Evolutionary conservation across 805 yeast species (phyloP).

Genomic region (Schwanniomyces vanrijiae): DNA sequence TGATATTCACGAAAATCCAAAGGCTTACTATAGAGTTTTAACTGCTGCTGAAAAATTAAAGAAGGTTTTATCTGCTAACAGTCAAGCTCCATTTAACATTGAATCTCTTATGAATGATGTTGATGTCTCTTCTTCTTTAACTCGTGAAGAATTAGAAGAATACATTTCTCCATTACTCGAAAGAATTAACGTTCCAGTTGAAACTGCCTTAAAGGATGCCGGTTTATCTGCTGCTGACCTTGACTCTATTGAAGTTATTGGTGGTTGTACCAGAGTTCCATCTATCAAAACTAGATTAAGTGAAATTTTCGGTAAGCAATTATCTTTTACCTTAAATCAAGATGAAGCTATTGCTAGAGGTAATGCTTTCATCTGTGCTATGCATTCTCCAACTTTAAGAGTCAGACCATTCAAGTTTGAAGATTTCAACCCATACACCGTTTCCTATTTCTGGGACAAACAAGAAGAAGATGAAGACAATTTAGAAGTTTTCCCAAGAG

Average conservation of each 20-base stretch:
- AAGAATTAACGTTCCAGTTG: constrained; percentile 75
- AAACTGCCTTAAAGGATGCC: constrained; percentile 79
- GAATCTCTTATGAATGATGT: constrained; percentile 98
- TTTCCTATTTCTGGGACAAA: constrained; percentile 93
- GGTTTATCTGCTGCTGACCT: constrained; percentile 69
- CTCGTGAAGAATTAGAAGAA: constrained; percentile 92
- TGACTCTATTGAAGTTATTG: constrained; percentile 92
- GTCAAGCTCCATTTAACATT: constrained; percentile 89
- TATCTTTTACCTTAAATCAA: constrained; percentile 95
- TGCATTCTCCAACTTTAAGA: constrained; percentile 97
- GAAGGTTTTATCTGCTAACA: constrained; percentile 95
- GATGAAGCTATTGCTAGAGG: constrained; percentile 99
- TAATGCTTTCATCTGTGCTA: constrained; percentile 98
- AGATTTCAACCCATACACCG: constrained; percentile 89
- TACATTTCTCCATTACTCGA: constrained; percentile 78
- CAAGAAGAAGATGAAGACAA: constrained; percentile 89
- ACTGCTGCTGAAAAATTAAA: constrained; percentile 90
- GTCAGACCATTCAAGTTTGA: constrained; percentile 98
- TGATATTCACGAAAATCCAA: constrained; percentile 86
- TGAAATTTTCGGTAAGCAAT: constrained; percentile 77
- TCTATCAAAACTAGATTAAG: constrained; percentile 77
- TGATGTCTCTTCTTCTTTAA: constrained; percentile 85
- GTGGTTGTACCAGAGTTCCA: constrained; percentile 99
- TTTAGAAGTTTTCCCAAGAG: constrained; percentile 95
- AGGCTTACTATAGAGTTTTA: constrained; percentile 91